Conservation (phyloP, 805 yeast species). For the Hanseniaspora meyeri region DNA sequence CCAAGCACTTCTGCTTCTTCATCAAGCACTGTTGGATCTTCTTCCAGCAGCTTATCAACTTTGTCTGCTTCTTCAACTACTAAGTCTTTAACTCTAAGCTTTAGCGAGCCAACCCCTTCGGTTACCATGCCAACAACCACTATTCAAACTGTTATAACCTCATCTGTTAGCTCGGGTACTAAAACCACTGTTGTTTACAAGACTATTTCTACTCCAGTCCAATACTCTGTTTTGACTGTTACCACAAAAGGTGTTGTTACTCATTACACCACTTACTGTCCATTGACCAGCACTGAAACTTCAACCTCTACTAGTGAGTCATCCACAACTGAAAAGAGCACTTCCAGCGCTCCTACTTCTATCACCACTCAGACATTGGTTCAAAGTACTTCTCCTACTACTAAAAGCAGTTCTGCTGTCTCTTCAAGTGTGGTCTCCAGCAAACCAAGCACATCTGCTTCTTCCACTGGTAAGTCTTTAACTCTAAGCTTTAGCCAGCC, state of each 20-base stretch:
- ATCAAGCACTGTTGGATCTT: neutral
- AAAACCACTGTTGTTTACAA: conserved; percentile 1
- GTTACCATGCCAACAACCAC: neutral
- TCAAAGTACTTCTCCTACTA: too few relatives aligned
- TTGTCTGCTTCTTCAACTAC: neutral
- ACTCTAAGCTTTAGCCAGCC: neutral
- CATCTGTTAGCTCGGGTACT: neutral
- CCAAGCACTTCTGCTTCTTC: neutral
- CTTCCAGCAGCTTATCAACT: neutral
- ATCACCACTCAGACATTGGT: neutral
- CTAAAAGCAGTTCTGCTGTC: too few relatives aligned
- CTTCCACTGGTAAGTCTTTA: neutral
- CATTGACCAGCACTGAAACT: conserved; percentile 15
- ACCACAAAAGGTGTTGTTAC: conserved; percentile 22
- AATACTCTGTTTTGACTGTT: conserved; percentile 19
- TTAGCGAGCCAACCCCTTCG: neutral
- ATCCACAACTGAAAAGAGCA: conserved; percentile 10
- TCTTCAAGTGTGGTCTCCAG: too few relatives aligned
- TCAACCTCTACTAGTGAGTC: conserved; percentile 1
- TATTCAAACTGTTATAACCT: neutral
- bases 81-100: neutral
- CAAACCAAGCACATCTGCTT: too few relatives aligned
- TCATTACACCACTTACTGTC: conserved; percentile 25
- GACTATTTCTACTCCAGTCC: conserved; percentile 15
- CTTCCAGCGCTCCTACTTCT: neutral